Base-by-base conservation (phyloP, 2,329 filamentous ascomycete genomes). In the Neoascochyta sp. region DNA sequence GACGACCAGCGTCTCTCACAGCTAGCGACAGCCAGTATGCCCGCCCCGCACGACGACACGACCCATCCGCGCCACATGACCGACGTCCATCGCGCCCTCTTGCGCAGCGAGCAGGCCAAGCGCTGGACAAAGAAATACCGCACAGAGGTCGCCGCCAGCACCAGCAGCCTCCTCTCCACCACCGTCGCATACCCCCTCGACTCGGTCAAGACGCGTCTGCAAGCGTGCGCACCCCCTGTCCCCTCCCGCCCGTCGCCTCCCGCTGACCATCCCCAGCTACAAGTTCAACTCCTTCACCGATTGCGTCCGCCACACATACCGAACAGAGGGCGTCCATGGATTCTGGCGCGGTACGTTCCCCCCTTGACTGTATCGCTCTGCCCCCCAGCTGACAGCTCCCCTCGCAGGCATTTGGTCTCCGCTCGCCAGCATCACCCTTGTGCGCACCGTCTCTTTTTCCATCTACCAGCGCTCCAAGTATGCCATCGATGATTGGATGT, bases 191-290 rank as follows among this genome's bases (percentile, higher is more conserved):
- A 90, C 57, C 86, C 86, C 13, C 76, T 93, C 47, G 86, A 93
- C 62, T 90, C 86, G 52, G 82, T 90, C 60, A 93, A 93, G 71
- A 89, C 84, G 33, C 83, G 86, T 54, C 86, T 92, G 79, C 86
- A 93, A 69, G 85, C 83, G 45, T 67, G 63, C 41, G 64, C 46
- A 27, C 30, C 21, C 33, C n/a, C n/a, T n/a, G n/a, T n/a, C n/a
- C n/a, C n/a, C n/a, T n/a, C n/a, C n/a, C n/a, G n/a, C n/a, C n/a
- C n/a, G n/a, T n/a, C n/a, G n/a, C n/a, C n/a, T n/a, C n/a, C n/a
- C 16, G 16, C 47, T 58, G 36, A 59, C 45, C 16, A 19, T 13
- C 10, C 27, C 22, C 33, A 61, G 58, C 24, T 90, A 92, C 65
- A 79, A 83, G 43, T 89, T 84, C 65, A 73, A 75, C 45, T 85